phyloP scores from a whole-genome alignment of 129 eudicot species.

The Flaveria linearis region DNA sequence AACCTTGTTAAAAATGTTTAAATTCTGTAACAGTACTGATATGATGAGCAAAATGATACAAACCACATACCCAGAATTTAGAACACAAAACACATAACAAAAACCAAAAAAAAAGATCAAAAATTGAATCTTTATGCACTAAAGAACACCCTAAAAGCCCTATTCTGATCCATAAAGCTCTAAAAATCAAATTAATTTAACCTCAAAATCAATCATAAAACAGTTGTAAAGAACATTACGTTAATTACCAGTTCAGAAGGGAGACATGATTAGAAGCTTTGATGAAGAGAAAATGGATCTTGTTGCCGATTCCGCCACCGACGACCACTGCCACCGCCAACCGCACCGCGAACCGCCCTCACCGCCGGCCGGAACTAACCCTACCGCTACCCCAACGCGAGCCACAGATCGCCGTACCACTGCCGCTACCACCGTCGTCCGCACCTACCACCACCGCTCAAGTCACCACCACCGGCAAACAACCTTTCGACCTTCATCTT shows the following conservation, averaged over 20 bases:
- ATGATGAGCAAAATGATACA: neutral
- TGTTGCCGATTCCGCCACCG: no score
- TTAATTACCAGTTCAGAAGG: constrained; percentile 22
- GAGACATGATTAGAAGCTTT: constrained; percentile 38
- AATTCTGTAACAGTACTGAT: neutral
- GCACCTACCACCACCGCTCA: no score
- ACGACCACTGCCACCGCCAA: no score
- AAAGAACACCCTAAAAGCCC: neutral
- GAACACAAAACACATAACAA: constrained; percentile 16
- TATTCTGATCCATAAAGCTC: constrained; percentile 31
- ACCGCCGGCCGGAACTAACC: no score
- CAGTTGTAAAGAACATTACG: constrained; percentile 29
- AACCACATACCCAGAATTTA: constrained; percentile 21
- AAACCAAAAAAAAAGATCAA: constrained; percentile 25
- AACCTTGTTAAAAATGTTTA: neutral
- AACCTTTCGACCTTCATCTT: no score
- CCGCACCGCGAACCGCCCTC: no score
- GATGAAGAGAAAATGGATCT: constrained; percentile 34
- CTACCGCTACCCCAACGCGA: no score
- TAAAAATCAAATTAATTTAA: neutral
- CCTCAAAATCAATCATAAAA: neutral
- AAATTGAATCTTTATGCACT: constrained; percentile 17
- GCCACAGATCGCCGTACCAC: no score
- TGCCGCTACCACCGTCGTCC: no score
- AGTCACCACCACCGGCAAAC: no score